Base-by-base conservation (phyloP, 2,329 filamentous ascomycete species). In the Dryadomyces quercus-mongolicae region DNA sequence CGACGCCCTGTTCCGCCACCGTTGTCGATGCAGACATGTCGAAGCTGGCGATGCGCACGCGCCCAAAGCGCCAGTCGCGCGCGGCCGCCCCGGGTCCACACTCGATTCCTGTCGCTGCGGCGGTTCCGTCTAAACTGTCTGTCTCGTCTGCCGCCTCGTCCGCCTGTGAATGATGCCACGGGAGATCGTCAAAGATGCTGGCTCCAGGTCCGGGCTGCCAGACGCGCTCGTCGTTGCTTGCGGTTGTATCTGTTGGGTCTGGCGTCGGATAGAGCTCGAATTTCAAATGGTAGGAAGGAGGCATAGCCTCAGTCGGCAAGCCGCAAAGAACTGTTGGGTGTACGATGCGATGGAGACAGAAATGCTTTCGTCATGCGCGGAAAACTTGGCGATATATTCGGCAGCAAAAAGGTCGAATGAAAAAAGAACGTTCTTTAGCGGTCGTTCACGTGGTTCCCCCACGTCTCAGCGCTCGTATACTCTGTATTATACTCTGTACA, bases 21-120 rank as follows among this genome's bases (percentile, higher is more conserved):
- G 22, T 60, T 42, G 21, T 52, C 51, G n/a, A n/a, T n/a, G n/a
- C n/a, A n/a, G n/a, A n/a, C 75, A 91, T 84, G 67, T 95, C 86
- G 67, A 95, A 82, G 63, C 87, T 88, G 67, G 92, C 83, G 45
- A 96, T 81, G 53, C 77, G 80, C 52, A 97, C 77, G n/a, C 74
- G 75, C 47, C 85, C 87, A 66, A 94, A 89, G 53, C 93, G 78
- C 84, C 88, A 92, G 67, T 97, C 92, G 54, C 69, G 71, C 3
- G 70, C 68, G 2, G 80, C 80, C 46, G 69, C 74, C 56, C 70
- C 65, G 1, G 74, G 74, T 16, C 70, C 69, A 31, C 25, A 31
- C 25, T 31, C 25, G 8, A 31, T 31, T 4, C 25, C 25, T 31
- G 25, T 31, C 25, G 25, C 25, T 31, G 25, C 25, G 25, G 25